Conservation (phyloP, 1,139 yeast species). For the Pichia sp. region DNA sequence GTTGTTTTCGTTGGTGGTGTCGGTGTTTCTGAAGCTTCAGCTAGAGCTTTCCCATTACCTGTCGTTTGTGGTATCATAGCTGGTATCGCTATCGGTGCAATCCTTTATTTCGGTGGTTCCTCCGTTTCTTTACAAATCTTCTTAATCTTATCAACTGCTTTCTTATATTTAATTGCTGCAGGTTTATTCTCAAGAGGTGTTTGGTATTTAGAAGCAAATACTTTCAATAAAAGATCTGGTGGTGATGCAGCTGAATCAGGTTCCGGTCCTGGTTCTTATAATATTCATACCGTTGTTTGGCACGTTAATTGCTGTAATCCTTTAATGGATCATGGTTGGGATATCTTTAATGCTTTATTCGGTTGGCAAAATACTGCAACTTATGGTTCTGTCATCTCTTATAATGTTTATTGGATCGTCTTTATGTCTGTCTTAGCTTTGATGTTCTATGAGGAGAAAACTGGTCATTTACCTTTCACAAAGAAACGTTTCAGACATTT, state of each 20-base stretch:
- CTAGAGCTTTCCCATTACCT: slow-evolving; percentile 75
- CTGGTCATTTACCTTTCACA: slow-evolving; percentile 54
- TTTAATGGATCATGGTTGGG: slow-evolving; percentile 84
- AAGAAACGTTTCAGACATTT: slow-evolving; percentile 45
- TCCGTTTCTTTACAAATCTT: slow-evolving; percentile 68
- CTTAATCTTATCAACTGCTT: slow-evolving; percentile 71
- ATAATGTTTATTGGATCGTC: slow-evolving; percentile 74
- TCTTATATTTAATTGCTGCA: slow-evolving; percentile 78
- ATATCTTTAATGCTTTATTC: slow-evolving; percentile 74
- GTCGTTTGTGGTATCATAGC: slow-evolving; percentile 68
- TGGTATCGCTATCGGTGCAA: slow-evolving; percentile 58
- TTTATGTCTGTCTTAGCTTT: slow-evolving; percentile 47
- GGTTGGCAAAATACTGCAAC: slow-evolving; percentile 95
- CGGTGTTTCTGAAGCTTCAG: slow-evolving; percentile 33
- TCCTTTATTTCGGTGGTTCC: slow-evolving; percentile 71
- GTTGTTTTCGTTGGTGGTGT: slow-evolving; percentile 86
- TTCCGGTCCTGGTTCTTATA: slow-evolving; percentile 88
- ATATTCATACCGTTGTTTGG: slow-evolving; percentile 71
- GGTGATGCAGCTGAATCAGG: slow-evolving; percentile 88
- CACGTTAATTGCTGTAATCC: slow-evolving; percentile 95
- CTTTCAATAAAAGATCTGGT: slow-evolving; percentile 59
- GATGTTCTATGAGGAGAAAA: slow-evolving; percentile 67
- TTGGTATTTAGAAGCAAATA: slow-evolving; percentile 72
- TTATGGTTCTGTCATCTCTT: slow-evolving; percentile 75
- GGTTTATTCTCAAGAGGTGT: slow-evolving; percentile 86